Evolutionary conservation across 148 eudicot genomes (phyloP).

Genomic region (Heliamphora exappendiculata): DNA sequence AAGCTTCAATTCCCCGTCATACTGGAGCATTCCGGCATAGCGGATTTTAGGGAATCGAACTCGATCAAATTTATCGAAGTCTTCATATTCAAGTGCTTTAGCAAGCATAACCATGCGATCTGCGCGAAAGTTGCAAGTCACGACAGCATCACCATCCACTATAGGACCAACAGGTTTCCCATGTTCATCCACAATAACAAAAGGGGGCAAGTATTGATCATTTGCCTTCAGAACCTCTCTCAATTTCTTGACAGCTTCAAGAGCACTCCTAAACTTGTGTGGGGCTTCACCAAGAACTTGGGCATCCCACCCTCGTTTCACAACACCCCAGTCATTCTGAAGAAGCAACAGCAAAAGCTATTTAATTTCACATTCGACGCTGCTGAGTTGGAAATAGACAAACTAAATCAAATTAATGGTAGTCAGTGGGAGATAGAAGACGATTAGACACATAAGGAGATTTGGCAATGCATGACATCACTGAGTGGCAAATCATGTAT

Average conservation of each 20-base stretch:
- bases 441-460: neutral
- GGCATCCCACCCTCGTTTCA: conserved; percentile 97
- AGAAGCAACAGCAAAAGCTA: conserved; percentile 1
- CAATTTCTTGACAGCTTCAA: conserved; percentile 79
- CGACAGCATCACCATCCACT: conserved; percentile 94
- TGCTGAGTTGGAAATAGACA: neutral
- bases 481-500: neutral
- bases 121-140: conserved; percentile 79
- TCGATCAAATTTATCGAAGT: conserved; percentile 80
- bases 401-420: neutral
- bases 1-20: conserved; percentile 92
- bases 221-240: conserved; percentile 52
- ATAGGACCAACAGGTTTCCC: conserved; percentile 87
- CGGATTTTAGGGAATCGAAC: conserved; percentile 70
- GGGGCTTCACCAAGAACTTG: conserved; percentile 99
- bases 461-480: neutral
- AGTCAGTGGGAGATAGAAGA: neutral
- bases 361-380: neutral
- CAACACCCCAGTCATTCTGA: conserved; percentile 91
- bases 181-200: conserved; percentile 73
- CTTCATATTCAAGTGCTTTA: conserved; percentile 74
- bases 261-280: conserved; percentile 58
- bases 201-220: conserved; percentile 83
- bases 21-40: conserved; percentile 93
- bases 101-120: conserved; percentile 97